Evolutionary conservation across 2,329 filamentous ascomycete species (phyloP), one percentile per base, ranked within the genome.

Genomic region (Penicillium aurantiogriseum): DNA sequence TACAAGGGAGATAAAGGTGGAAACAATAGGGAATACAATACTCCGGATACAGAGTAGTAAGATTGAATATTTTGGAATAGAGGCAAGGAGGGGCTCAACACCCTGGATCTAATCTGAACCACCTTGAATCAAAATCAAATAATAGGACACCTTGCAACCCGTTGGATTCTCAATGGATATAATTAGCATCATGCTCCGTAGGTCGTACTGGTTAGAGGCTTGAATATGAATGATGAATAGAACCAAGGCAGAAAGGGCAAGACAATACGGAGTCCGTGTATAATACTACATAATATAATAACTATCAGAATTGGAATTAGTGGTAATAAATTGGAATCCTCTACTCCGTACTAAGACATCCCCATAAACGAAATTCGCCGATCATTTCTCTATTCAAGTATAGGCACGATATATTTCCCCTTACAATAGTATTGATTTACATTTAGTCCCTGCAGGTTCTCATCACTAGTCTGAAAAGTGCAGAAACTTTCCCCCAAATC

Each of bases 71-170:
- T 33, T 13, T 33, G 31, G 5, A 29, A 44, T 25, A 40, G 23
- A 49, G 33, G 45, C 17, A 51, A 44, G 45, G n/a, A 39, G 38
- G 19, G 35, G 25, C 29, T 35, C 10, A 23, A 42, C 17, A 31
- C 35, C 36, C 11, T 38, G n/a, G 42, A 47, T 54, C 43, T 49
- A 23, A 54, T 48, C 36, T 35, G 45, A 25, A 17, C 23, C 21
- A 25, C 21, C 31, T 38, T 48, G 50, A 19, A 42, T 50, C 3
- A 38, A 36, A 38, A 38, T 25, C 23, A 39, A 49, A 45, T 27
- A 55, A 50, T 50, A 49, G 35, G 45, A 33, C n/a, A 51, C 53
- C 53, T 55, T 55, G 38, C 53, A 51, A 42, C 25, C 33, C 45
- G 46, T 7, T 38, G 38, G 38, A 27, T 55, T 51, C 23, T 21